phyloP scores from a whole-genome alignment of 2,329 filamentous ascomycete species.

The Hymenoscyphus infarciens region DNA sequence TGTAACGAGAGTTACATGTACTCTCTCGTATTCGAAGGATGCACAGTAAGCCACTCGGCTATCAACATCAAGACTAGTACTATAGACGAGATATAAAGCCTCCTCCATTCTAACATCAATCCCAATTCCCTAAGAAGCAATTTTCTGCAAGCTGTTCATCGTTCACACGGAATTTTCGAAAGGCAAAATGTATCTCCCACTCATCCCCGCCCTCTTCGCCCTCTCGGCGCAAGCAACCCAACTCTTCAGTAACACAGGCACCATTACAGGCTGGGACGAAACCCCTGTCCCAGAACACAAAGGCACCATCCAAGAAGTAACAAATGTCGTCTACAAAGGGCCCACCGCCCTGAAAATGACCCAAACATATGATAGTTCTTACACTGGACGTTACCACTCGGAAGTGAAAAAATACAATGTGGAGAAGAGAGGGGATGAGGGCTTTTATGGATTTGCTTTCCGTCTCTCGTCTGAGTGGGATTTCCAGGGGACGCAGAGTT shows the following conservation, averaged over 20 bases:
- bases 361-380: constrained; percentile 42
- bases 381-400: constrained; percentile 47
- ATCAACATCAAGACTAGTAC: background rate
- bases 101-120: background rate
- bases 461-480: constrained; percentile 46
- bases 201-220: background rate
- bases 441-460: constrained; percentile 50
- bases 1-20: background rate
- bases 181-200: background rate
- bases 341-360: constrained; percentile 28
- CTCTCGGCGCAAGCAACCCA: background rate
- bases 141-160: background rate
- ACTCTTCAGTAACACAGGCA: constrained; percentile 15
- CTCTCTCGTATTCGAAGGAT: background rate
- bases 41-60: background rate
- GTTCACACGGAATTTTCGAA: background rate
- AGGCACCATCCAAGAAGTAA: constrained; percentile 16
- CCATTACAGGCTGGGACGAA: constrained; percentile 15
- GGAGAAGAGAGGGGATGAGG: constrained; percentile 44
- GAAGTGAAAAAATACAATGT: constrained; percentile 44
- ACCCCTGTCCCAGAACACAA: constrained; percentile 5
- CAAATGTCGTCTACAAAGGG: constrained; percentile 16
- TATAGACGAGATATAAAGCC: background rate
- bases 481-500: constrained; percentile 41
- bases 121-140: background rate